A percentile compares a stretch with the other conserved stretches of the same genome.
These are phyloP conservation scores for Hibiscus mutabilis DNA, from an alignment of 345 rosid species.

Conservation along the genomic window DNA sequence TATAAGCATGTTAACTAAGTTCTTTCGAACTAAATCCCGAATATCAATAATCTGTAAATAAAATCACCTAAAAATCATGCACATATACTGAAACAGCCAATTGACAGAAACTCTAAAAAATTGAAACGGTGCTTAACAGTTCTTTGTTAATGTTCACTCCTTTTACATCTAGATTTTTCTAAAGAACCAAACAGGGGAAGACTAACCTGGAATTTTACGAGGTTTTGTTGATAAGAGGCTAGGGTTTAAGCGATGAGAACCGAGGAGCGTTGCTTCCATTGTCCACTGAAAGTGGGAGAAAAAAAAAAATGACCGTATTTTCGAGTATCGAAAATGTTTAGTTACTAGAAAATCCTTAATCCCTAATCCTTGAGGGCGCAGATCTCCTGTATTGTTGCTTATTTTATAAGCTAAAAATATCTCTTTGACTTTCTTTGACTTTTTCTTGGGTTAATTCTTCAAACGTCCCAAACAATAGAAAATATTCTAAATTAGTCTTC, in stretches of 20 bases:
- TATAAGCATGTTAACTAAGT: not conserved
- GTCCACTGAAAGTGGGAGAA: not conserved
- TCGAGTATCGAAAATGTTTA: not conserved
- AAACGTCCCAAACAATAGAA: too few species aligned
- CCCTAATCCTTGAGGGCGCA: not conserved
- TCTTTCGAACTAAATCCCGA: not conserved
- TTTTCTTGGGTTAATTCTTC: not conserved
- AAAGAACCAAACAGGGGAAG: not conserved
- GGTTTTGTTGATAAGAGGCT: constrained; percentile 16
- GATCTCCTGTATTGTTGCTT: not conserved
- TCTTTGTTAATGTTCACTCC: not conserved
- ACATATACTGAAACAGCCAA: not conserved
- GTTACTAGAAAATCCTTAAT: not conserved
- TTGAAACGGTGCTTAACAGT: not conserved
- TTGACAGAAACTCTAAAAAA: not conserved
- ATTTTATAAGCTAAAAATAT: not conserved
- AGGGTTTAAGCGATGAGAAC: constrained; percentile 13
- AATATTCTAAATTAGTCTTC: too few species aligned
- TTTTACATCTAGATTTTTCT: constrained; percentile 3
- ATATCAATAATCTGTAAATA: not conserved
- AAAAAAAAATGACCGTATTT: not conserved
- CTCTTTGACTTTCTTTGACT: not conserved
- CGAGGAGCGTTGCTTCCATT: constrained; percentile 35
- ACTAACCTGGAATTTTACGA: constrained; percentile 23
- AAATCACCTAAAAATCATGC: not conserved